Evolutionary conservation across 2,329 filamentous ascomycete species (phyloP).

Genomic region (Exophiala spinifera): DNA sequence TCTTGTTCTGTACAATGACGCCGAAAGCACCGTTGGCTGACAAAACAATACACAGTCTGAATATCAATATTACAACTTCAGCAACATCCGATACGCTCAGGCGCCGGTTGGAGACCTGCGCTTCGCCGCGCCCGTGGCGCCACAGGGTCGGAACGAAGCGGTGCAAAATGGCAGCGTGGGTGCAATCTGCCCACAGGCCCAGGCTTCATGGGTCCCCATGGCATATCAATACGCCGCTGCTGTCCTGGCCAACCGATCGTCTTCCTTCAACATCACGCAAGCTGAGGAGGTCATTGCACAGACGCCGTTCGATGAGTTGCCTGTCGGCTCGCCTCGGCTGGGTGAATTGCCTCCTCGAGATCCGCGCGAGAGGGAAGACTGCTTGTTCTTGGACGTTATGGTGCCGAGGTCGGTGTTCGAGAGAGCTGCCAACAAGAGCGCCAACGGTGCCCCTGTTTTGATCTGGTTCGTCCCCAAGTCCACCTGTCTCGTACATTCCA

Average conservation of each 20-base stretch:
- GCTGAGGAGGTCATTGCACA: conserved; percentile 1
- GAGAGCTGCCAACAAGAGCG: conserved; percentile 28
- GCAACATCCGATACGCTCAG: conserved; percentile 56
- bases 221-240: conserved; percentile 35
- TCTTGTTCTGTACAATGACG: too few species aligned
- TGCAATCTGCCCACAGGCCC: conserved; percentile 44
- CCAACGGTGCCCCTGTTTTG: conserved; percentile 29
- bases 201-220: conserved; percentile 44
- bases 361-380: conserved; percentile 36
- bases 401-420: conserved; percentile 36
- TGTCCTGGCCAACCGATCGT: conserved; percentile 27
- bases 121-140: conserved; percentile 48
- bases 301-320: background rate
- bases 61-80: conserved; percentile 60
- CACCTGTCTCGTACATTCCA: conserved; percentile 36
- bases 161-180: conserved; percentile 45
- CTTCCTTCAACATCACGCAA: background rate
- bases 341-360: too few species aligned
- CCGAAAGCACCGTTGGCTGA: too few species aligned
- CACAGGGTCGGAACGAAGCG: conserved; percentile 41
- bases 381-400: conserved; percentile 39
- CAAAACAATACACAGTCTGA: too few species aligned
- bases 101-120: conserved; percentile 51
- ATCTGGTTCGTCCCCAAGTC: too few species aligned
- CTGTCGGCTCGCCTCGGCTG: conserved; percentile 26